A percentile compares a stretch with the other conserved stretches of the same genome.
phyloP scores from a whole-genome alignment of 495 filamentous ascomycete genomes.

The Staphylotrichum longicolle region DNA sequence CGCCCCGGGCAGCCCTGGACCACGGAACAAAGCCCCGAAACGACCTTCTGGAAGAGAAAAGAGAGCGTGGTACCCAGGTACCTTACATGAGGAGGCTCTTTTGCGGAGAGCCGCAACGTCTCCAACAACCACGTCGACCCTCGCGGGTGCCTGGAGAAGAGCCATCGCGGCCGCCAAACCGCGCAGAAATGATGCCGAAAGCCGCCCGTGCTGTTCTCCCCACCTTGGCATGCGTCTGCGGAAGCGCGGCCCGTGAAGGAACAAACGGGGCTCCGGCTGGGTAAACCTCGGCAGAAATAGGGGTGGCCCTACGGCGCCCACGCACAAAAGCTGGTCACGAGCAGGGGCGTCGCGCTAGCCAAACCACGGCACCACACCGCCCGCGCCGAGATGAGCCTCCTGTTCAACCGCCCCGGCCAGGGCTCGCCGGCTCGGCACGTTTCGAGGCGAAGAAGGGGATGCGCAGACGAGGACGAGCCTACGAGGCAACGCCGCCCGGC shows the following conservation, averaged over 20 bases:
- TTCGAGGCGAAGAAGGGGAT: not conserved
- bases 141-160: not conserved
- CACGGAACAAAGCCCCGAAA: constrained; percentile 16
- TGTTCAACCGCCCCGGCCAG: constrained; percentile 16
- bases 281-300: constrained; percentile 22
- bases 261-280: constrained; percentile 16
- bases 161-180: not conserved
- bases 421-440: not conserved
- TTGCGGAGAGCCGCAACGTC: constrained; percentile 7
- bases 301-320: not conserved
- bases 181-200: not conserved
- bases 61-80: constrained; percentile 10
- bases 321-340: constrained; percentile 3
- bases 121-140: not conserved
- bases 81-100: constrained; percentile 12
- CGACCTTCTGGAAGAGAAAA: constrained; percentile 4
- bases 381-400: constrained; percentile 25
- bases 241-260: constrained; percentile 18
- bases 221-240: constrained; percentile 14
- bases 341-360: constrained; percentile 9
- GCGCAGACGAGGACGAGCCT: too few relatives aligned
- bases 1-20: constrained; percentile 1
- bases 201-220: constrained; percentile 6
- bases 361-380: constrained; percentile 18
- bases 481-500: not conserved